Percentiles rank a stretch among this genome's conserved stretches.
Evolutionary conservation across 1,284 basidiomycete genomes (phyloP).

Genomic region (Porogramme epimiltina): DNA sequence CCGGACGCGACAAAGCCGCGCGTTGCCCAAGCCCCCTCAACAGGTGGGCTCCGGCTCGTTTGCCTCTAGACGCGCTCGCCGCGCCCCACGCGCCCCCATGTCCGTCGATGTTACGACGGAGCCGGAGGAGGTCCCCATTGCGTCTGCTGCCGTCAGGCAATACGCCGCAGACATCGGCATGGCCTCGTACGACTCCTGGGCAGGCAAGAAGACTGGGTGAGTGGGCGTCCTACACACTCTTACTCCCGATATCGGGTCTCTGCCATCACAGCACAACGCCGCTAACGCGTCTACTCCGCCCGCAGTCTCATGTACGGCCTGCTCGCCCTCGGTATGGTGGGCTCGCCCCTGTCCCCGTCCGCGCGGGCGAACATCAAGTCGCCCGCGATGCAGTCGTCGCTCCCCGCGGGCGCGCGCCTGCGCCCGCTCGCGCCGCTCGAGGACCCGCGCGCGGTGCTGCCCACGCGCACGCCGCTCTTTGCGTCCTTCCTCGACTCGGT

Average conservation of each 20-base stretch:
- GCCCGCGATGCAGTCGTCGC: constrained; percentile 12
- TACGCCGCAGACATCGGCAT: constrained; percentile 27
- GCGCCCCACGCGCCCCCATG: constrained; percentile 16
- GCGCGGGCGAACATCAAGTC: constrained; percentile 13
- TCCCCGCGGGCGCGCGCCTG: constrained; percentile 11
- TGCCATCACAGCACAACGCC: neutral
- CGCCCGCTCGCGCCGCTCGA: constrained; percentile 19
- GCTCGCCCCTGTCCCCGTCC: constrained; percentile 25
- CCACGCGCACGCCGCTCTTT: constrained; percentile 26
- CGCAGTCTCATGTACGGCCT: constrained; percentile 25
- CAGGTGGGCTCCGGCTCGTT: constrained; percentile 19
- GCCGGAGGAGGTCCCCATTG: constrained; percentile 18
- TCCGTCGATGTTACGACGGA: constrained; percentile 21
- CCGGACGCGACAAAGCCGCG: constrained; percentile 11
- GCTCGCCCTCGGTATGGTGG: constrained; percentile 27
- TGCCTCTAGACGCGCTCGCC: constrained; percentile 17
- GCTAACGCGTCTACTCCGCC: neutral
- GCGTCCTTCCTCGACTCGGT: constrained; percentile 29
- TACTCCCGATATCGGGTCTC: neutral
- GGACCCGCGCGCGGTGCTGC: constrained; percentile 24
- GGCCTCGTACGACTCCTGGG: constrained; percentile 28
- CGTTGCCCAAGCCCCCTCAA: constrained; percentile 10
- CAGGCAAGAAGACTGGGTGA: constrained; percentile 27
- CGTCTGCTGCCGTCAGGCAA: constrained; percentile 17
- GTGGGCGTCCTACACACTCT: neutral